A percentile compares a stretch with the other conserved stretches of the same genome.
These are phyloP conservation scores for Talaromyces amestolkiae DNA, from an alignment of 2,329 filamentous ascomycete species.

Conservation along the genomic window DNA sequence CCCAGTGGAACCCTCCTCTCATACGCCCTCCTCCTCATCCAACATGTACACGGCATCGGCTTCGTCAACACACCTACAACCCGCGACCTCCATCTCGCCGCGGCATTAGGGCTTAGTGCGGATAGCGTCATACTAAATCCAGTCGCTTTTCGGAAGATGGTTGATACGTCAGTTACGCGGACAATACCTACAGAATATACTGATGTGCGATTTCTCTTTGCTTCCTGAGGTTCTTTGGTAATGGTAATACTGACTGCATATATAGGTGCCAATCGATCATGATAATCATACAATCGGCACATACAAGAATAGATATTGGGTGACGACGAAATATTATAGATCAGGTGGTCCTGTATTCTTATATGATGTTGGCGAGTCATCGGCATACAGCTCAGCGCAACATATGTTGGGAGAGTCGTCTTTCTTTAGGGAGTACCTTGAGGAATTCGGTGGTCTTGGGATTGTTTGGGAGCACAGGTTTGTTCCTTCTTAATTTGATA, in stretches of 20 bases:
- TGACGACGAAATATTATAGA: constrained; percentile 54
- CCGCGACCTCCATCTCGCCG: constrained; percentile 23
- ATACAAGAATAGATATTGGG: constrained; percentile 56
- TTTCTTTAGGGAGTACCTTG: constrained; percentile 32
- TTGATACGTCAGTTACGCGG: constrained; percentile 10
- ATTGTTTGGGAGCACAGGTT: constrained; percentile 47
- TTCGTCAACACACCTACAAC: constrained; percentile 20
- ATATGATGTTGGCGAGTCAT: constrained; percentile 50
- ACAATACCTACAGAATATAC: constrained; percentile 12
- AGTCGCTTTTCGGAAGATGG: constrained; percentile 20
- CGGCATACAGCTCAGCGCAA: constrained; percentile 41
- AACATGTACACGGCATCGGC: constrained; percentile 21
- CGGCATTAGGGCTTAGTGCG: constrained; percentile 24
- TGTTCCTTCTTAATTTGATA: constrained; percentile 25
- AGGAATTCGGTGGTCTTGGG: constrained; percentile 39
- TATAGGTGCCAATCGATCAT: constrained; percentile 35
- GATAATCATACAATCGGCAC: constrained; percentile 42
- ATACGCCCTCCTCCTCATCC: constrained; percentile 13
- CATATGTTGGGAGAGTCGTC: constrained; percentile 32
- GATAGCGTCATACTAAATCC: constrained; percentile 19
- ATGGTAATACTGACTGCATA: background rate
- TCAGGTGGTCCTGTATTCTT: constrained; percentile 53
- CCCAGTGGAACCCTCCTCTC: background rate
- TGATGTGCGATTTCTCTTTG: background rate
- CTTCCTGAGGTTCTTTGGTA: background rate